phyloP scores from a whole-genome alignment of 192 early-diverging fungal genomes.

The Linnemannia zychae region DNA sequence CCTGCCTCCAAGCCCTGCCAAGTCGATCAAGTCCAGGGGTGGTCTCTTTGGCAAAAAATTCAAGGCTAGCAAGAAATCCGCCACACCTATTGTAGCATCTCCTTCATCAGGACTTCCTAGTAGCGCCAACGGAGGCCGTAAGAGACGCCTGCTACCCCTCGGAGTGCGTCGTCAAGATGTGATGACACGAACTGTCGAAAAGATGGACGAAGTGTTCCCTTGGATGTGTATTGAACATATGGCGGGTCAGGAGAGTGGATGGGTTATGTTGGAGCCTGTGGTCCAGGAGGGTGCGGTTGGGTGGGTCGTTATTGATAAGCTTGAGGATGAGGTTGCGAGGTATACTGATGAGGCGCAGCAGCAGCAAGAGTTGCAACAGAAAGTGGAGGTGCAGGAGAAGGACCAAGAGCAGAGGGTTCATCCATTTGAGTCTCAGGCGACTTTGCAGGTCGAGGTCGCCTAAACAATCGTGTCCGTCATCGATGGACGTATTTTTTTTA shows the following conservation, averaged over 20 bases:
- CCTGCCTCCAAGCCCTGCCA: background rate
- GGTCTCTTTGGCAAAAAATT: conserved; percentile 32
- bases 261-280: conserved; percentile 49
- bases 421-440: background rate
- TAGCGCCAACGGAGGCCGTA: conserved; percentile 13
- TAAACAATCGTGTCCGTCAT: background rate
- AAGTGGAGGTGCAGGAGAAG: background rate
- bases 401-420: background rate
- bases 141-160: conserved; percentile 28
- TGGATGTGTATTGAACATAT: conserved; percentile 58
- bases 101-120: conserved; percentile 1
- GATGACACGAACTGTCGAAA: conserved; percentile 47
- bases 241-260: conserved; percentile 52
- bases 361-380: background rate
- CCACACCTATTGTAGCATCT: background rate
- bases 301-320: conserved; percentile 41
- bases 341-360: conserved; percentile 1
- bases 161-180: conserved; percentile 50
- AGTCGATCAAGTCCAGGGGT: background rate
- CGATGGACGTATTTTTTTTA: background rate
- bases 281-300: conserved; percentile 50
- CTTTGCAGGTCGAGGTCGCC: conserved; percentile 6
- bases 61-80: conserved; percentile 16
- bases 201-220: conserved; percentile 53
- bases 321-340: conserved; percentile 25